Evolutionary conservation across 129 eudicot genomes (phyloP).

Genomic region (Helichrysum umbraculigerum): DNA sequence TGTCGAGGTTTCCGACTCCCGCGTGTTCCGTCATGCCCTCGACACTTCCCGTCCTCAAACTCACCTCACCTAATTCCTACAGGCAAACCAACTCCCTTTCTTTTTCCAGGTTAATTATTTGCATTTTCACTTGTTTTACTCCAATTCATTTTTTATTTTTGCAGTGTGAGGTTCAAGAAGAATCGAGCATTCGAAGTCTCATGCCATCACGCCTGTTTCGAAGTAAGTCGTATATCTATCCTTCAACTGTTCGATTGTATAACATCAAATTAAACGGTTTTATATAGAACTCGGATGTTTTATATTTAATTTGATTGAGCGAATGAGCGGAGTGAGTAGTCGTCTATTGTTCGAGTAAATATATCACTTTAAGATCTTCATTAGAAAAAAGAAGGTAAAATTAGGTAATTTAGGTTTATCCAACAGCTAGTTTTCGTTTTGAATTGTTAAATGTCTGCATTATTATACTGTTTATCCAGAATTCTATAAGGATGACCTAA

Average conservation of each 20-base stretch:
- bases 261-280: no score
- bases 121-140: background rate
- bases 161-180: conserved; percentile 32
- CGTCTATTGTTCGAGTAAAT: background rate
- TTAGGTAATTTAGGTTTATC: conserved; percentile 1
- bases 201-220: conserved; percentile 65
- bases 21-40: background rate
- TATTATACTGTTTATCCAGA: no score
- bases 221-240: conserved; percentile 37
- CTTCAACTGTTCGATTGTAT: conserved; percentile 3
- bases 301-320: background rate
- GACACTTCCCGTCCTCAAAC: background rate
- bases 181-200: conserved; percentile 34
- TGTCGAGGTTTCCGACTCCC: conserved; percentile 15
- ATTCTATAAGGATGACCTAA: no score
- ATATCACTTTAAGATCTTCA: background rate
- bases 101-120: background rate
- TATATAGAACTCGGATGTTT: no score
- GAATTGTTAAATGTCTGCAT: background rate
- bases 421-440: background rate
- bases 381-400: background rate
- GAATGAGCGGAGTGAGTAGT: background rate
- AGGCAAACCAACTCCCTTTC: background rate
- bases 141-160: conserved; percentile 4
- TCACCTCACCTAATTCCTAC: conserved; percentile 8